phyloP scores from a whole-genome alignment of 495 filamentous ascomycete genomes.

The Podospora fimiseda region DNA sequence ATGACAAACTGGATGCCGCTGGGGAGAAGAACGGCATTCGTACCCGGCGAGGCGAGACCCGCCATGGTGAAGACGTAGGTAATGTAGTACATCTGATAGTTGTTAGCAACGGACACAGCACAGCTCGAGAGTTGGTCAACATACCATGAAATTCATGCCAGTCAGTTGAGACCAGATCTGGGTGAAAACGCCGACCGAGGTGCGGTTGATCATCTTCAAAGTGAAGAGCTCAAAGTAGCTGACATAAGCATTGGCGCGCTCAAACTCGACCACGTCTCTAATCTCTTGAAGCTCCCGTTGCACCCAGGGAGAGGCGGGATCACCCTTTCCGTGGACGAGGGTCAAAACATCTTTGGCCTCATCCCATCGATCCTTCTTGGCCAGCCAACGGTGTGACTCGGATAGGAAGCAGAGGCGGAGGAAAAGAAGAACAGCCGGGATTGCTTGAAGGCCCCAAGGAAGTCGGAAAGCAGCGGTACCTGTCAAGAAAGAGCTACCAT shows the following conservation, averaged over 20 bases:
- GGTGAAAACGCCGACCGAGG: conserved; percentile 66
- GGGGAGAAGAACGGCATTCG: conserved; percentile 49
- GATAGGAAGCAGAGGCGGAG: conserved; percentile 59
- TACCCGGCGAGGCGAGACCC: conserved; percentile 47
- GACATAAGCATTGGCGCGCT: conserved; percentile 54
- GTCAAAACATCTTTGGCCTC: conserved; percentile 58
- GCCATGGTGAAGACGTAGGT: conserved; percentile 70
- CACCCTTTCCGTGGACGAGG: conserved; percentile 61
- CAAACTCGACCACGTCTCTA: conserved; percentile 61
- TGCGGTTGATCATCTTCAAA: conserved; percentile 67
- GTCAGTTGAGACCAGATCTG: conserved; percentile 83
- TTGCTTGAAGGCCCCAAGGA: conserved; percentile 71
- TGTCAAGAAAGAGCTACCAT: conserved; percentile 62
- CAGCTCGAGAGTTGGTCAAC: conserved; percentile 26
- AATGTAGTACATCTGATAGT: conserved; percentile 41
- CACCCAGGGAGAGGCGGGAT: conserved; percentile 56
- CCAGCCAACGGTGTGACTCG: conserved; percentile 74
- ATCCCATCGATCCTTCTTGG: conserved; percentile 67
- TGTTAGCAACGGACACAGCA: conserved; percentile 12
- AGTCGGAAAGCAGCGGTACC: conserved; percentile 59
- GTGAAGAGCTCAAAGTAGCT: conserved; percentile 64
- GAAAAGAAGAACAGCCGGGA: conserved; percentile 61
- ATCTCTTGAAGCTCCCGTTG: conserved; percentile 64
- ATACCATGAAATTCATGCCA: conserved; percentile 84
- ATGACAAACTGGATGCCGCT: conserved; percentile 71